Conservation (phyloP, 73 alveolate genomes). For the Paramecium sexaurelia region DNA sequence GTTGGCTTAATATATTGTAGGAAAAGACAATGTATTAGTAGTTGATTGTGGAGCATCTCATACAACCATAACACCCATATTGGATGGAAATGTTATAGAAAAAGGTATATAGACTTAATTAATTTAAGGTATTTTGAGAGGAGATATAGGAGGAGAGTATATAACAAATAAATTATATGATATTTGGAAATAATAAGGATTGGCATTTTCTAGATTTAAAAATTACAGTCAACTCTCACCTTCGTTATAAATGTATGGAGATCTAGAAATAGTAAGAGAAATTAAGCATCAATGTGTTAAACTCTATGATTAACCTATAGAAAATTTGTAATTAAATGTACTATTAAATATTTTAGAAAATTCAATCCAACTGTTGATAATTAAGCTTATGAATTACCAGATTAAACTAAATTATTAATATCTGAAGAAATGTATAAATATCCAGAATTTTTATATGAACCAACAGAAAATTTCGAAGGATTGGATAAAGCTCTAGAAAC, state of each 20-base stretch:
- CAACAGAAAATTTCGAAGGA: conserved; percentile 28
- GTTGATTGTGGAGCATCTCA: conserved; percentile 68
- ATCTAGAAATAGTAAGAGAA: conserved; percentile 61
- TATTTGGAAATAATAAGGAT: conserved; percentile 16
- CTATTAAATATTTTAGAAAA: not conserved
- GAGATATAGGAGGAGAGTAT: conserved; percentile 64
- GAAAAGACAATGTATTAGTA: conserved; percentile 60
- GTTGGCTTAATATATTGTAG: conserved; percentile 62
- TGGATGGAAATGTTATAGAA: conserved; percentile 62
- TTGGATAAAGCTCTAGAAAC: conserved; percentile 48
- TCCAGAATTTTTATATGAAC: conserved; percentile 62
- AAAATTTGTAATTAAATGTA: not conserved
- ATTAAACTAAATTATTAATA: conserved; percentile 22
- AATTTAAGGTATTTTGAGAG: conserved; percentile 34
- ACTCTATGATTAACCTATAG: conserved; percentile 35
- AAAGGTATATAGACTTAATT: conserved; percentile 34
- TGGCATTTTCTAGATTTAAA: conserved; percentile 47
- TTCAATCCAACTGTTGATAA: conserved; percentile 69
- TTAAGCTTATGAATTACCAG: conserved; percentile 64
- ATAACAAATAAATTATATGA: conserved; percentile 39
- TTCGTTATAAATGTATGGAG: conserved; percentile 59
- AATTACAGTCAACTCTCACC: conserved; percentile 57
- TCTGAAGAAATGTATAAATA: conserved; percentile 48
- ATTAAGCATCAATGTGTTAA: conserved; percentile 17
- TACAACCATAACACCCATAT: conserved; percentile 59